phyloP scores from a whole-genome alignment of 2,329 filamentous ascomycete genomes.

The Fusarium kyushuense region DNA sequence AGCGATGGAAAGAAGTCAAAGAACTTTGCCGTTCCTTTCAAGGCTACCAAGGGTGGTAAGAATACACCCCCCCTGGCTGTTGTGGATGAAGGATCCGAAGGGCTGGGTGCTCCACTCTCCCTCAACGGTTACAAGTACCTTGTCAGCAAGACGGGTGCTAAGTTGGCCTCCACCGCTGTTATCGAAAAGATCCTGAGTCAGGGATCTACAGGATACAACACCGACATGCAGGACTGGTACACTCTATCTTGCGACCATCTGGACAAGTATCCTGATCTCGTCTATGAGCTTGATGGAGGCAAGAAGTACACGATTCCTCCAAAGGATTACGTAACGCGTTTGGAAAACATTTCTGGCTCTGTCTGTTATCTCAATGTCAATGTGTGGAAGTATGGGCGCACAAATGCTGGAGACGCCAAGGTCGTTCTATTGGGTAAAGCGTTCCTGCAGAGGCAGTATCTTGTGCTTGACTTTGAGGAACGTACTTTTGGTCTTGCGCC shows the following conservation, averaged over 20 bases:
- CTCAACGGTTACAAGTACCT: constrained; percentile 17
- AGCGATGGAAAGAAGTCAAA: background rate
- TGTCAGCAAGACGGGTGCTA: background rate
- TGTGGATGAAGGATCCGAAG: constrained; percentile 26
- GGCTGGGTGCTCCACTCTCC: constrained; percentile 18
- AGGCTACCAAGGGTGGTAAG: background rate
- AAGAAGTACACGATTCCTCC: constrained; percentile 2
- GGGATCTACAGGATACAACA: constrained; percentile 5
- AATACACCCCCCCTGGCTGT: constrained; percentile 18
- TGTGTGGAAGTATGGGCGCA: constrained; percentile 7
- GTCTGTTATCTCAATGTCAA: constrained; percentile 7
- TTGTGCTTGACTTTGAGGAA: constrained; percentile 4
- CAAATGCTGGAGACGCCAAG: background rate
- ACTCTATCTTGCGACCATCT: background rate
- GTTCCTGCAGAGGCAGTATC: constrained; percentile 9
- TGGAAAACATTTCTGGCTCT: background rate
- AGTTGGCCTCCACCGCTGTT: background rate
- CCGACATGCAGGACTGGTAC: constrained; percentile 6
- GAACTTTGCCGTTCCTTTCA: constrained; percentile 18
- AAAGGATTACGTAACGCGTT: background rate
- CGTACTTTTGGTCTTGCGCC: constrained; percentile 6
- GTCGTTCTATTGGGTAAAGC: background rate
- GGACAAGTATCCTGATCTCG: background rate
- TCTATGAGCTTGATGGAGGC: constrained; percentile 1
- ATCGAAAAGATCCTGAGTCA: background rate